Percentiles rank a stretch among this genome's conserved stretches.
Evolutionary conservation across 2,329 filamentous ascomycete genomes (phyloP).

Genomic region (Gnomoniopsis sp.): DNA sequence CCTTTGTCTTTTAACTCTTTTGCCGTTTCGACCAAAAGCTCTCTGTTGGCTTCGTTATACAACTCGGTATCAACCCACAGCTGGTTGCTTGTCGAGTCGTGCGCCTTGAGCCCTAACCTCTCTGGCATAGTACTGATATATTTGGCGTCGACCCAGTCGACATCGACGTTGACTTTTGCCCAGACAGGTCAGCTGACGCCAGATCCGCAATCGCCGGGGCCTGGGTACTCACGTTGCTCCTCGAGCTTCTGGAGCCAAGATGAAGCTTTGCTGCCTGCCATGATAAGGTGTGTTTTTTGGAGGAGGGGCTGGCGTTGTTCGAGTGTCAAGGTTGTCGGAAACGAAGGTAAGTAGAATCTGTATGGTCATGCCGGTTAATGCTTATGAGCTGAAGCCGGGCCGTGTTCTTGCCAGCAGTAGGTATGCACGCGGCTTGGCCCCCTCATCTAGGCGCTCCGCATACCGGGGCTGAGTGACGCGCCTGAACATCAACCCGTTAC

Average conservation of each 20-base stretch:
- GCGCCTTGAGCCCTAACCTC: slow-evolving; percentile 33
- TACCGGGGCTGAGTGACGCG: too few species aligned
- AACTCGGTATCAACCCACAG: slow-evolving; percentile 45
- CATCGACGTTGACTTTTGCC: slow-evolving; percentile 44
- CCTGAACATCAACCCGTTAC: too few species aligned
- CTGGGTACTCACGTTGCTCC: slow-evolving; percentile 32
- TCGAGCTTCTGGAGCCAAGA: slow-evolving; percentile 40
- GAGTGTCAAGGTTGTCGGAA: too few species aligned
- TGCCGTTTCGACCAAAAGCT: slow-evolving; percentile 37
- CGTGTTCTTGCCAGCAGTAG: too few species aligned
- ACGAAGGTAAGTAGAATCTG: too few species aligned
- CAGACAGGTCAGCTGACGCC: background rate
- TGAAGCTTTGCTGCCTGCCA: background rate
- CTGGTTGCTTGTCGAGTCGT: slow-evolving; percentile 50
- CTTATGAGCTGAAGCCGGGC: too few species aligned
- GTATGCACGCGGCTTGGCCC: too few species aligned
- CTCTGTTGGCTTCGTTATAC: slow-evolving; percentile 38
- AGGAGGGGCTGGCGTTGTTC: too few species aligned
- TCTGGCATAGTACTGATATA: slow-evolving; percentile 36
- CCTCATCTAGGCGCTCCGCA: too few species aligned
- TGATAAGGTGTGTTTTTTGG: background rate
- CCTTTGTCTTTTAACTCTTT: slow-evolving; percentile 41
- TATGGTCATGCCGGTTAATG: too few species aligned
- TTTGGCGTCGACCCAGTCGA: slow-evolving; percentile 49
- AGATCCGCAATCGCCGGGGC: background rate